phyloP scores from a whole-genome alignment of 164 flowering plant species.

The Echeveria elegans region DNA sequence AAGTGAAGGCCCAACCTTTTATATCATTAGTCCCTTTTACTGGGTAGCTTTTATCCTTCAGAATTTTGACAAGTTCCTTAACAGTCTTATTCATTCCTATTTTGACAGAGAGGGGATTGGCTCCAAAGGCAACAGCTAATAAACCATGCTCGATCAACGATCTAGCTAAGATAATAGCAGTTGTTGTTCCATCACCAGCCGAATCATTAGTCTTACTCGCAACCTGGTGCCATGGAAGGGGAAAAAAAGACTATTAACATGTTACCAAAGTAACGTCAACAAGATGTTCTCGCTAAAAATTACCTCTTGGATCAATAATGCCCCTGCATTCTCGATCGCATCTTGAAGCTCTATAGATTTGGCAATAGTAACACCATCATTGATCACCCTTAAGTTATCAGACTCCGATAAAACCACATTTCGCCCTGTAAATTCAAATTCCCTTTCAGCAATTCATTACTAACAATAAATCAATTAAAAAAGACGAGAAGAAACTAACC shows the following conservation, averaged over 20 bases:
- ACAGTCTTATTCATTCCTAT: slow-evolving; percentile 87
- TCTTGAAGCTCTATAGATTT: slow-evolving; percentile 76
- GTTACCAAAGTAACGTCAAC: too few relatives aligned
- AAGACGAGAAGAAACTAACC: slow-evolving; percentile 42
- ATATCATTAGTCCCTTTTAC: slow-evolving; percentile 59
- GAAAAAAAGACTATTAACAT: too few relatives aligned
- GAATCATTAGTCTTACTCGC: slow-evolving; percentile 71
- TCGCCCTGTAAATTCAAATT: slow-evolving; percentile 45
- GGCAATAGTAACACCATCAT: slow-evolving; percentile 94
- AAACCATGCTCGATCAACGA: slow-evolving; percentile 64
- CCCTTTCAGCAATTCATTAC: not conserved
- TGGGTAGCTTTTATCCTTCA: slow-evolving; percentile 46
- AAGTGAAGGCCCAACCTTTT: slow-evolving; percentile 41
- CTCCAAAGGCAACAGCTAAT: slow-evolving; percentile 73
- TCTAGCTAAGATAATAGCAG: slow-evolving; percentile 80
- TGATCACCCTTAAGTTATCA: slow-evolving; percentile 47
- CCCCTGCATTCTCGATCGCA: slow-evolving; percentile 84
- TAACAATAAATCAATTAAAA: not conserved
- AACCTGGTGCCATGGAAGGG: slow-evolving; percentile 38
- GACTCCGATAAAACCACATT: slow-evolving; percentile 81
- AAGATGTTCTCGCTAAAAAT: slow-evolving; percentile 14
- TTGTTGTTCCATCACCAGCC: slow-evolving; percentile 98
- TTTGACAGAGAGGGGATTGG: slow-evolving; percentile 71
- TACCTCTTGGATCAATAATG: slow-evolving; percentile 77
- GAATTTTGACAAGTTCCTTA: slow-evolving; percentile 47